Evolutionary conservation across 345 rosid genomes (phyloP).

Genomic region (Kandelia obovata): DNA sequence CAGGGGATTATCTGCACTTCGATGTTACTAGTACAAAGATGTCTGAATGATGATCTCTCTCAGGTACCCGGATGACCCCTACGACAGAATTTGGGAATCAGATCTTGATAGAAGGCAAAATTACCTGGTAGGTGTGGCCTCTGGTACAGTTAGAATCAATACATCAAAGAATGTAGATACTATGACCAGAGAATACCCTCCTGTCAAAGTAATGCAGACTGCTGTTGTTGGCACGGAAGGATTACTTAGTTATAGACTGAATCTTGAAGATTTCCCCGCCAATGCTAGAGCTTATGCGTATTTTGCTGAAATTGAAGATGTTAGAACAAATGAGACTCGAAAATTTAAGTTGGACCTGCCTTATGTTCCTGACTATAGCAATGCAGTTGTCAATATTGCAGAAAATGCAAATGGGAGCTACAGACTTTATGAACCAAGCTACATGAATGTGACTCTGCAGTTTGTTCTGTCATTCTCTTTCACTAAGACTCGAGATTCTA

Average conservation of each 20-base stretch:
- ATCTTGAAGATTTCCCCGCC: constrained; percentile 94
- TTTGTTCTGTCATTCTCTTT: constrained; percentile 80
- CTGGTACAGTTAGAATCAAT: constrained; percentile 70
- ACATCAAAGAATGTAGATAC: constrained; percentile 55
- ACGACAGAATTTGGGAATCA: constrained; percentile 97
- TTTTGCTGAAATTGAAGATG: constrained; percentile 88
- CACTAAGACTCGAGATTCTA: constrained; percentile 70
- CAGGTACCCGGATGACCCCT: constrained; percentile 99
- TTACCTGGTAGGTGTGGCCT: constrained; percentile 78
- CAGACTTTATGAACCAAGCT: constrained; percentile 93
- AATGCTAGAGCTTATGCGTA: constrained; percentile 90
- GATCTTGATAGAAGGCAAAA: constrained; percentile 79
- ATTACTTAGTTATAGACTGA: constrained; percentile 65
- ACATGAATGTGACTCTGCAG: constrained; percentile 76
- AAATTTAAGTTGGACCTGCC: constrained; percentile 73
- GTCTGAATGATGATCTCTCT: constrained; percentile 8
- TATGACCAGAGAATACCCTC: constrained; percentile 88
- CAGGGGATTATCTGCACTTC: background rate
- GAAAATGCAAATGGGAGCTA: constrained; percentile 94
- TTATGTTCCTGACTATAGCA: constrained; percentile 63
- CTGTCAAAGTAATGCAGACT: constrained; percentile 93
- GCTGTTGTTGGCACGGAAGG: constrained; percentile 89
- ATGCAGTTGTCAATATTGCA: constrained; percentile 85
- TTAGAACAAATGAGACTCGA: constrained; percentile 62
- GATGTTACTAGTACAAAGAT: background rate